Base-by-base conservation (phyloP, 2,329 filamentous ascomycete species). In the Alternaria gansuensis region DNA sequence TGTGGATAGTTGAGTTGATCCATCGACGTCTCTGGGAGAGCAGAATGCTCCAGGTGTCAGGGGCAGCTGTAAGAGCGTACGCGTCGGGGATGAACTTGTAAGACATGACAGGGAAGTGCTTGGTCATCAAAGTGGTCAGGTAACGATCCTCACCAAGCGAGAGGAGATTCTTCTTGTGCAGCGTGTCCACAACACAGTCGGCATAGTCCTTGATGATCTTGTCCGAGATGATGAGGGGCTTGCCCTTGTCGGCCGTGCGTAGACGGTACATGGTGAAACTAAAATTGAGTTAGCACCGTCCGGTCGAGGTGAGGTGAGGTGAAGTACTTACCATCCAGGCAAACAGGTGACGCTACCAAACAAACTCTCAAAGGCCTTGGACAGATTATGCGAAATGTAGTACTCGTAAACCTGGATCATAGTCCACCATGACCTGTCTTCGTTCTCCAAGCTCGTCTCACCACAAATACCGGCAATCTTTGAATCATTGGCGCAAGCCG, bases 331-430 rank as follows among this genome's bases (percentile, higher is more conserved):
- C 94, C 95, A 99, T 86, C 95, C 95, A 65, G 95, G 95, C 82
- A 99, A 88, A 89, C 95, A 99, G 59, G 95, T 99, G 61, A 99
- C 95, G 78, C 92, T 96, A 75, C 93, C 95, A 74, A 99, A 99
- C 60, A 99, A 87, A 60, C 93, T 97, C 78, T 99, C 95, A 75
- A 99, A 99, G 62, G 95, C 92, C 82, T 99, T 99, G 53, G 95
- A 85, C 77, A 99, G 82, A 79, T 99, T 91, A 84, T 99, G 95
- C 29, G 95, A 98, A 75, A 99, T 99, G 78, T 93, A 99, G 83
- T 99, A 99, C 78, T 99, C 95, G 81, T 99, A 99, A 65, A 99
- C 95, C 78, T 99, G 95, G 73, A 99, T 99, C 95, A 99, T 99
- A 11, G 95, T 99, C 92, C 92, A 97, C 93, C 93, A 98, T 71